These are phyloP conservation scores for Fusarium sterilihyphosum DNA, from an alignment of 2,329 filamentous ascomycete species.

Conservation along the genomic window DNA sequence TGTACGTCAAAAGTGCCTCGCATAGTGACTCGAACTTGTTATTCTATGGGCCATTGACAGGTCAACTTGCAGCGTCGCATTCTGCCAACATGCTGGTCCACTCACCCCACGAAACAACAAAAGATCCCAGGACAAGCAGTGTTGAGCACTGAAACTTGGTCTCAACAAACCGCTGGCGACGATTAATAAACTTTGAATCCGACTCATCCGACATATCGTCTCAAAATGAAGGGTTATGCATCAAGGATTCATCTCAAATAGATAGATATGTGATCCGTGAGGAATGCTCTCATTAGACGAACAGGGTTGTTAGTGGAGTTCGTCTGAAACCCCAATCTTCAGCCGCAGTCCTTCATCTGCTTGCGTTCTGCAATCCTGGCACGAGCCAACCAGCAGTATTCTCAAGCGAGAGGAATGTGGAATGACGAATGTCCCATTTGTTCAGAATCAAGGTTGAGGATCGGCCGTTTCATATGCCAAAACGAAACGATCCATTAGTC, in stretches of 20 bases:
- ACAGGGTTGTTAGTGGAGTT: neutral
- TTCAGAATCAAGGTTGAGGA: neutral
- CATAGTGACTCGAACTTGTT: neutral
- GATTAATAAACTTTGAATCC: neutral
- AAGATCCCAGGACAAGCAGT: neutral
- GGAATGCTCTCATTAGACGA: neutral
- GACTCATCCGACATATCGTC: neutral
- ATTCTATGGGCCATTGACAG: neutral
- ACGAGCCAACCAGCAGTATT: neutral
- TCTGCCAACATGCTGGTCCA: neutral
- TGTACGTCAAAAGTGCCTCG: neutral
- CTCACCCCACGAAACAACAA: neutral
- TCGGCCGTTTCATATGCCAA: neutral
- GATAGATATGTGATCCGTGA: neutral
- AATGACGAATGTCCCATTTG: neutral
- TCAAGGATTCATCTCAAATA: neutral
- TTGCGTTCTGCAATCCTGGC: neutral
- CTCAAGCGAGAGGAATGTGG: neutral
- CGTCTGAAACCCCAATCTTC: neutral
- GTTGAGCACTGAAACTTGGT: neutral
- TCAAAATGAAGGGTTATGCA: neutral
- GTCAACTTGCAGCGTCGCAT: neutral
- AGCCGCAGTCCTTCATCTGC: conserved; percentile 1
- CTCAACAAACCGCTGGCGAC: neutral
- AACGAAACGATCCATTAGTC: neutral